Conservation (phyloP, 495 filamentous ascomycete species). For the Lentithecium fluviatile region DNA sequence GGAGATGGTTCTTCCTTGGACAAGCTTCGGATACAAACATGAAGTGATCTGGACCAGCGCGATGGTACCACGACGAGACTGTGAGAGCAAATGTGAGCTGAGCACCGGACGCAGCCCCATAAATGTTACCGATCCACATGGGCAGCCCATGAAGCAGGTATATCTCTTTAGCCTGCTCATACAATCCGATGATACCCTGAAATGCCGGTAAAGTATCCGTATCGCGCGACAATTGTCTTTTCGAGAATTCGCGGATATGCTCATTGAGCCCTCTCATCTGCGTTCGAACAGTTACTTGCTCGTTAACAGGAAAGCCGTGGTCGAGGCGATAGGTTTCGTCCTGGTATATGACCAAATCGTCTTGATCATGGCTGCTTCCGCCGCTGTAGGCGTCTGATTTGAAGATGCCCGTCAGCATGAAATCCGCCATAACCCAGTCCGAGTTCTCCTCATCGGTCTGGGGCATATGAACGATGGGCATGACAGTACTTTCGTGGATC, state of each 20-base stretch:
- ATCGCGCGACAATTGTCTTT: neutral
- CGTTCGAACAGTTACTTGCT: neutral
- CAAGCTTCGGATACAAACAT: constrained; percentile 1
- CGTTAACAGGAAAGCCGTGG: neutral
- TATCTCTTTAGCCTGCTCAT: too few species aligned
- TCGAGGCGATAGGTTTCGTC: constrained; percentile 2
- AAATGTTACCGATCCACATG: neutral
- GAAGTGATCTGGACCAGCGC: neutral
- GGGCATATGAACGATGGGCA: neutral
- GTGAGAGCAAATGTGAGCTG: constrained; percentile 5
- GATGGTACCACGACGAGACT: constrained; percentile 8
- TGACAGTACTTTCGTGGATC: neutral
- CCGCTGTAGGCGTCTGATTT: neutral
- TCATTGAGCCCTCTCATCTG: neutral
- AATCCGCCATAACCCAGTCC: neutral
- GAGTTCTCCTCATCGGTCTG: neutral
- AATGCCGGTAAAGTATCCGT: too few species aligned
- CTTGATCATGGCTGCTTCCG: neutral
- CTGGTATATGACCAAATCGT: neutral
- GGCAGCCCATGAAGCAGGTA: too few species aligned
- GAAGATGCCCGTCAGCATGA: constrained; percentile 3
- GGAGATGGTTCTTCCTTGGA: neutral
- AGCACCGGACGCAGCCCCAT: neutral
- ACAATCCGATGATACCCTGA: too few species aligned
- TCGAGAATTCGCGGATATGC: constrained; percentile 4